Evolutionary conservation across 176 grass and related monocot genomes (phyloP).

Genomic region (Metroxylon sagu): DNA sequence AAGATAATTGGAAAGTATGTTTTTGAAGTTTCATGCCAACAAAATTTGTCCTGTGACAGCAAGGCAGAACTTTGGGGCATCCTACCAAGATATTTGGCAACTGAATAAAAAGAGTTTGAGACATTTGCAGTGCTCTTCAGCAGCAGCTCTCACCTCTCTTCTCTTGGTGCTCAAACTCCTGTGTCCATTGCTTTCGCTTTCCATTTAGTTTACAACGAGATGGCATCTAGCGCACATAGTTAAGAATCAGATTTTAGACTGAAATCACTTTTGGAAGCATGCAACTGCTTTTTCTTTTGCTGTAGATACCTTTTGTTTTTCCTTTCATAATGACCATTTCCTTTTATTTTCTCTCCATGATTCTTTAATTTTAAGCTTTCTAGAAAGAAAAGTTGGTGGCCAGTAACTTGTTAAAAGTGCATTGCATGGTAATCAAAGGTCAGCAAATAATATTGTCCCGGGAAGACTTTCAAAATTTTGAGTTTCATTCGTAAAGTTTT

Average conservation of each 20-base stretch:
- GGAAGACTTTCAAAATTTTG: too few relatives aligned
- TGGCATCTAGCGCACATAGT: slow-evolving; percentile 20
- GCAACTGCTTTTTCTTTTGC: neutral
- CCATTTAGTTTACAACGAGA: neutral
- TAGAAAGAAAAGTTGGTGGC: neutral
- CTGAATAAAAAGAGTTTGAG: neutral
- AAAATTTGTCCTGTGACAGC: too few relatives aligned
- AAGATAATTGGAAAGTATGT: too few relatives aligned
- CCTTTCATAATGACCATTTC: neutral
- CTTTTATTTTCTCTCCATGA: slow-evolving; percentile 3
- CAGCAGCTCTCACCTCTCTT: neutral
- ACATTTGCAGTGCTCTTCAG: slow-evolving; percentile 25
- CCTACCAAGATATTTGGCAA: too few relatives aligned
- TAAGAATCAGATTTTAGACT: slow-evolving; percentile 32
- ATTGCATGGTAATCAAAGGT: too few relatives aligned
- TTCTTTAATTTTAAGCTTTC: slow-evolving; percentile 8
- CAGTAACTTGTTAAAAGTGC: too few relatives aligned
- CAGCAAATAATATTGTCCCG: too few relatives aligned
- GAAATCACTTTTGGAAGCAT: slow-evolving; percentile 28
- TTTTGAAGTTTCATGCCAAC: too few relatives aligned
- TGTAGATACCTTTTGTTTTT: too few relatives aligned
- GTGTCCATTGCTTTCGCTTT: neutral
- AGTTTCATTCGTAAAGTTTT: too few relatives aligned
- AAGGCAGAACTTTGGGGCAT: too few relatives aligned
- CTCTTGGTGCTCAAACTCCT: too few relatives aligned